phyloP scores from a whole-genome alignment of 2,329 filamentous ascomycete species.

The Phialocephala sp. region DNA sequence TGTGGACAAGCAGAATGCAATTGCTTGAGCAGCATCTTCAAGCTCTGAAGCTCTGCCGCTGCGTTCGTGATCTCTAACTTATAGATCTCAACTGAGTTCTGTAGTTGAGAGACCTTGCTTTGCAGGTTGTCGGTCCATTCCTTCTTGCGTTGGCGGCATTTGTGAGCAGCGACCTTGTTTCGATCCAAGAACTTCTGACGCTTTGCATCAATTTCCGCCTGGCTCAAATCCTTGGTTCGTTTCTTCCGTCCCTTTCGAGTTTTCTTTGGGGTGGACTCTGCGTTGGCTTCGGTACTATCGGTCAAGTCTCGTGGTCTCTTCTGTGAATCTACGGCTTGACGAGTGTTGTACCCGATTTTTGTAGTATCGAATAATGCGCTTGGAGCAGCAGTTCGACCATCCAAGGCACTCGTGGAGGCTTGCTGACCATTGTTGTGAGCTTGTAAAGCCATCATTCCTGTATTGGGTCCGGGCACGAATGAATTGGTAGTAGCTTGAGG shows the following conservation, averaged over 20 bases:
- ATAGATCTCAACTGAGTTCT: background rate
- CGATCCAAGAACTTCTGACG: slow-evolving; percentile 61
- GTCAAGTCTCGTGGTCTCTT: background rate
- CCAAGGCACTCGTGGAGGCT: background rate
- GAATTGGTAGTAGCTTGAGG: background rate
- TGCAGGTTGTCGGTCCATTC: slow-evolving; percentile 41
- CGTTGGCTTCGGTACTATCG: background rate
- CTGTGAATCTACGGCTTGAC: background rate
- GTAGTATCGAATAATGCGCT: background rate
- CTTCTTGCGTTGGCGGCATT: slow-evolving; percentile 73
- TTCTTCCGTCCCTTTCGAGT: slow-evolving; percentile 12
- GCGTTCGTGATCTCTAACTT: background rate
- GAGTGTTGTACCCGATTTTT: background rate
- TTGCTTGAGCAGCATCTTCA: background rate
- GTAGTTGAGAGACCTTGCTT: background rate
- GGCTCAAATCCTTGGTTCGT: slow-evolving; percentile 13
- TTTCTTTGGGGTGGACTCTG: slow-evolving; percentile 11
- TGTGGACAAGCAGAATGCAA: background rate
- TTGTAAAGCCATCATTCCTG: background rate
- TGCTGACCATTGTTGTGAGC: background rate
- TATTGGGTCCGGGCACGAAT: background rate
- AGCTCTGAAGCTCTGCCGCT: background rate
- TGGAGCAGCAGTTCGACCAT: background rate
- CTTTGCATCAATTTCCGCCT: slow-evolving; percentile 17
- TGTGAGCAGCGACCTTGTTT: slow-evolving; percentile 74